Conservation (phyloP, 1,284 basidiomycete genomes). For the Ustilago esculenta region DNA sequence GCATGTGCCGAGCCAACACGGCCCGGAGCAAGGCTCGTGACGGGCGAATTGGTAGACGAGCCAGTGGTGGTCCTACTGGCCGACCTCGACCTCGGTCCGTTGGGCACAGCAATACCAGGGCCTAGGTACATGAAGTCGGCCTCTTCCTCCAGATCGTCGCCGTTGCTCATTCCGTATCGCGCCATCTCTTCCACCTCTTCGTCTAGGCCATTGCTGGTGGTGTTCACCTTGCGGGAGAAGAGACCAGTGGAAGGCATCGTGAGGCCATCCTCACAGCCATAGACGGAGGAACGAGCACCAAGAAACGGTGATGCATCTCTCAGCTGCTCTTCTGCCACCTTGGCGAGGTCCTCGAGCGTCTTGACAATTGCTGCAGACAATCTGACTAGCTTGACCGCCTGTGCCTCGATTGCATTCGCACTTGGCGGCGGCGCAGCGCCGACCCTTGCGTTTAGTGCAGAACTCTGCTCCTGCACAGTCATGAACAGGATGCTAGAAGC, state of each 20-base stretch:
- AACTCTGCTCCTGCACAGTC: slow-evolving; percentile 35
- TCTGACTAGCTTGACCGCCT: slow-evolving; percentile 16
- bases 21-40: slow-evolving; percentile 26
- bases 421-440: background rate
- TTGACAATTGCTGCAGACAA: slow-evolving; percentile 17
- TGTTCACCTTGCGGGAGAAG: slow-evolving; percentile 33
- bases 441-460: background rate
- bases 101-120: slow-evolving; percentile 57
- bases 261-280: slow-evolving; percentile 45
- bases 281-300: slow-evolving; percentile 51
- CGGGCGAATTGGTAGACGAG: slow-evolving; percentile 29
- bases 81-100: slow-evolving; percentile 43
- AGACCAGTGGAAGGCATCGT: slow-evolving; percentile 30
- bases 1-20: slow-evolving; percentile 13
- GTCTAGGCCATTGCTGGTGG: slow-evolving; percentile 39
- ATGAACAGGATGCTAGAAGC: slow-evolving; percentile 35
- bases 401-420: background rate
- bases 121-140: slow-evolving; percentile 58
- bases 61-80: slow-evolving; percentile 17
- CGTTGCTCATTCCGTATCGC: slow-evolving; percentile 16
- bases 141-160: slow-evolving; percentile 25
- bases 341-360: slow-evolving; percentile 27
- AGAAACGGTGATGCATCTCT: slow-evolving; percentile 38
- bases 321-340: slow-evolving; percentile 51
- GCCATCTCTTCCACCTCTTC: slow-evolving; percentile 43